Evolutionary conservation across 768 basidiomycete genomes (phyloP), one percentile per base, ranked within the genome.

Genomic region (Boletellus sp.): DNA sequence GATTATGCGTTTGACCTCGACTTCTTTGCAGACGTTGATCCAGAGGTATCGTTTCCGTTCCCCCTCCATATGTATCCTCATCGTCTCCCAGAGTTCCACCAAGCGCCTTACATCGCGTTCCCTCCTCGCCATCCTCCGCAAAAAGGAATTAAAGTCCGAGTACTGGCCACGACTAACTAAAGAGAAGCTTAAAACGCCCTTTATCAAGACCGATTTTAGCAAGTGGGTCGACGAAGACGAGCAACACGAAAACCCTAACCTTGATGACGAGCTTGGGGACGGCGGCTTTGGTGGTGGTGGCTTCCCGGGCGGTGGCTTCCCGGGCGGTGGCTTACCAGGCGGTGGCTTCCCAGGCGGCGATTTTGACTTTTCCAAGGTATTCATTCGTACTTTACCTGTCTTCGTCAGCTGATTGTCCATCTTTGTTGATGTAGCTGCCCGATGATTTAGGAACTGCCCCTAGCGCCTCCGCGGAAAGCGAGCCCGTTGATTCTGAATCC

Each of bases 171-270:
- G 94, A 50, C 75, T 98, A 45, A 93, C 90, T 41, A 93, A 95
- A 70, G 88, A 89, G 52, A 94, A 93, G 70, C 63, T 80, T 52
- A 90, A 80, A 70, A 82, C 77, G 44, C 74, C 83, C 50, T 94
- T 81, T 72, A 73, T 97, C 70, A 97, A 96, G 79, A 96, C 93
- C 39, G 91, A 97, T 70, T 97, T 97, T 68, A 76, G 76, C 57
- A 95, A 90, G 74, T 97, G 94, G 94, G 87, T 88, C 36, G 94
- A 97, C 63, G 94, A 97, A 73, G 95, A 97, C 65, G 94, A 98
- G 67, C 95, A 97, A 72, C 87, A 90, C 35, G 87, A 76, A 44
- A 78, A 70, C 20, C 57, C 68, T 2, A 63, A 55, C 9, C 51
- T 72, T n/a, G 65, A 70, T 2, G 82, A 84, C 3, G 52, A 62